Conservation (phyloP, 192 early-diverging fungal genomes). For the Coemansia sp. region DNA sequence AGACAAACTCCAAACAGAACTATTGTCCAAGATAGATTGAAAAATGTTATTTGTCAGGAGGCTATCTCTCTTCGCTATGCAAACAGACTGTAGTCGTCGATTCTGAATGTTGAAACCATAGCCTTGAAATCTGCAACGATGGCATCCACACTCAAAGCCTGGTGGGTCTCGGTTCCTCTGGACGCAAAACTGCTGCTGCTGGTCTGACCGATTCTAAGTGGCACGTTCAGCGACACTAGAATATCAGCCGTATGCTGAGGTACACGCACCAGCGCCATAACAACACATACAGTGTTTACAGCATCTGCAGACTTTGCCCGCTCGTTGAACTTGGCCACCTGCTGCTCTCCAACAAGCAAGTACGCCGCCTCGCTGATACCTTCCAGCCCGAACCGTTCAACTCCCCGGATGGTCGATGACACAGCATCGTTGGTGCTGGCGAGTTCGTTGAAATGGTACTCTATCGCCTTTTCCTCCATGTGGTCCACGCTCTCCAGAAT, state of each 20-base stretch:
- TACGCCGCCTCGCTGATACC: conserved; percentile 24
- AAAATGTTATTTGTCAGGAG: not conserved
- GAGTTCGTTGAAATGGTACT: conserved; percentile 78
- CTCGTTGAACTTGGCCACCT: conserved; percentile 81
- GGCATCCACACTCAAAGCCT: not conserved
- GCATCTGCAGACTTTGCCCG: conserved; percentile 29
- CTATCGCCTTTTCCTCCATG: conserved; percentile 49
- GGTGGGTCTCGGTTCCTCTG: not conserved
- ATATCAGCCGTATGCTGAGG: conserved; percentile 70
- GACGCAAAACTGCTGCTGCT: conserved; percentile 14
- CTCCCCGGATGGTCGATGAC: conserved; percentile 30
- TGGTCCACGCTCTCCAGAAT: conserved; percentile 69
- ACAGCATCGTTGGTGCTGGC: conserved; percentile 74
- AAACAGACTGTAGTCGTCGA: conserved; percentile 25
- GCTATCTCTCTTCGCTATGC: conserved; percentile 6
- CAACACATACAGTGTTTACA: conserved; percentile 62
- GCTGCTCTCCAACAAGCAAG: conserved; percentile 64
- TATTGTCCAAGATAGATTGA: not conserved
- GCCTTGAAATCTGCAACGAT: conserved; percentile 7
- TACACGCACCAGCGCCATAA: conserved; percentile 73
- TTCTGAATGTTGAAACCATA: conserved; percentile 13
- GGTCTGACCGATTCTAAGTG: conserved; percentile 54
- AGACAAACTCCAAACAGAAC: conserved; percentile 3
- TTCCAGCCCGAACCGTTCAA: conserved; percentile 10
- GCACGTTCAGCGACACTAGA: conserved; percentile 75